Evolutionary conservation across 495 filamentous ascomycete species (phyloP), one percentile per base, ranked within the genome.

Genomic region (Neurospora sp.): DNA sequence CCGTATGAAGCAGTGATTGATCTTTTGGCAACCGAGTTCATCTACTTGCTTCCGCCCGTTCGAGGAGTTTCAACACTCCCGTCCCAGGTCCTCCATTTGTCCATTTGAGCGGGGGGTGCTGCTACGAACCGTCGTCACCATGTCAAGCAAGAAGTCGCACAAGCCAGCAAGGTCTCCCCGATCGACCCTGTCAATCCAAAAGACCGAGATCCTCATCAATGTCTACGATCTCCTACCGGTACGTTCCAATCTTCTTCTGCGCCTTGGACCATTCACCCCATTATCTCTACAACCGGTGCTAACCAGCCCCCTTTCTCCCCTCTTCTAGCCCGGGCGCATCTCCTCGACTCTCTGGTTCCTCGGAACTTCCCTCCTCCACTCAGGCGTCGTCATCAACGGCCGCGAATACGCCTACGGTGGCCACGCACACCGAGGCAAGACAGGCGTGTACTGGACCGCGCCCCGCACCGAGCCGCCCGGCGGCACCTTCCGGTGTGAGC

Each of bases 401-500:
- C 86, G 85, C 54, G 92, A 95, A 83, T 95, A 94, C 78, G 92
- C 92, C 5, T 95, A 90, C 76, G 92, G 92, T n/a, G 92, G 92
- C 0, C 92, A 95, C 78, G 88, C 92, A 77, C 83, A 84, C 66
- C 86, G 77, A n/a, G 85, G 85, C 5, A 78, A 89, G 42, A 92
- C 90, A 7, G 92, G 92, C 38, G 92, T 94, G 8, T 95, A 94
- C 81, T 92, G 88, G 88, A 94, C 91, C 9, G 87, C 84, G 73
- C 92, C 92, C 0, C 82, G 83, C 70, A 85, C 84, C 3, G 89
- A 90, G 38, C 92, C 92, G 2, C 91, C 92, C 0, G 92, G 92
- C 7, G 92, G 89, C 17, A 92, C 89, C 3, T 94, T 92, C 81
- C 83, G 87, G 59, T 85, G 82, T 77, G 87, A 90, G 76, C 87